A percentile compares a stretch with the other conserved stretches of the same genome.
Evolutionary conservation across 345 rosid species (phyloP).

Genomic region (Chamaenerion angustifolium): DNA sequence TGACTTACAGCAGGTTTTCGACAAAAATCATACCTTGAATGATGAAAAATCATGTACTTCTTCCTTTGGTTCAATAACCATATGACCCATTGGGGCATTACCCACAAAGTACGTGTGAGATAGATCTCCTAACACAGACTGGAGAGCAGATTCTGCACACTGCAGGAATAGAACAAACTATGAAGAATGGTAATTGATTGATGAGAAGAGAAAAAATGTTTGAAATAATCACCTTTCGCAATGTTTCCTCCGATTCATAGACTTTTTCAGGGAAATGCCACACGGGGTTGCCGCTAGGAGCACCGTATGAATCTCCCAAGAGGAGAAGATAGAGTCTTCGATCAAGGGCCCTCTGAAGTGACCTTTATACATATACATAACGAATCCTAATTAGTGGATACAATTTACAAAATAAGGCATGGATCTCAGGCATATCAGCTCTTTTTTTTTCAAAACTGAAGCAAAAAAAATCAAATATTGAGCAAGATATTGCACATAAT

Average conservation of each 20-base stretch:
- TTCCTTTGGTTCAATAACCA: constrained; percentile 35
- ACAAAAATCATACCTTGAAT: constrained; percentile 44
- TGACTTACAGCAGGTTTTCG: background rate
- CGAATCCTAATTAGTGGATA: too few relatives aligned
- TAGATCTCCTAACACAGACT: constrained; percentile 63
- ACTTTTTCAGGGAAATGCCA: constrained; percentile 98
- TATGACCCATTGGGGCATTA: constrained; percentile 94
- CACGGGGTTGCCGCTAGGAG: constrained; percentile 43
- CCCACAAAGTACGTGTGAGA: constrained; percentile 88
- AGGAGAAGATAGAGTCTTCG: constrained; percentile 74
- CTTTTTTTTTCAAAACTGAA: too few relatives aligned
- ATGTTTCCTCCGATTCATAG: constrained; percentile 74
- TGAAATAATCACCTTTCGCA: constrained; percentile 64
- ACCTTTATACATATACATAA: constrained; percentile 15
- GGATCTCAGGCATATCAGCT: background rate
- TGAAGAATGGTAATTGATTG: background rate
- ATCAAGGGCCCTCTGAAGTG: constrained; percentile 80
- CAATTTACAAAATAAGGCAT: too few relatives aligned
- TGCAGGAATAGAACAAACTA: constrained; percentile 14
- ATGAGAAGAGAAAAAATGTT: background rate
- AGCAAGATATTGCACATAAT: too few relatives aligned
- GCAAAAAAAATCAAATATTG: too few relatives aligned
- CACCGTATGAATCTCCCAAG: constrained; percentile 40
- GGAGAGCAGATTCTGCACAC: constrained; percentile 89
- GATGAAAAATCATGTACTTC: constrained; percentile 25